Evolutionary conservation across 805 yeast species (phyloP).

Genomic region (Saturnispora quitensis): DNA sequence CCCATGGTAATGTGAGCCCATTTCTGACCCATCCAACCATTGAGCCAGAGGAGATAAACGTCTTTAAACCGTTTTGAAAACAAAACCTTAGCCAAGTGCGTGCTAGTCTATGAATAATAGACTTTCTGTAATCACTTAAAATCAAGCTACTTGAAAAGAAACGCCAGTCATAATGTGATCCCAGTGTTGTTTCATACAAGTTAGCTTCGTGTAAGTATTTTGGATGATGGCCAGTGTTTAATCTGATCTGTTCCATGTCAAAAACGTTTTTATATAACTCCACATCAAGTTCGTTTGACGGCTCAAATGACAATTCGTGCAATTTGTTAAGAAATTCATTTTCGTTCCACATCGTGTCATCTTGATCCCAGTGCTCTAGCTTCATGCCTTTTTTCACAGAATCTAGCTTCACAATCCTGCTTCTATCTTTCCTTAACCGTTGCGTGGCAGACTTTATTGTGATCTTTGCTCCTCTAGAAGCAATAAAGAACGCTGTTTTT

Average conservation of each 20-base stretch:
- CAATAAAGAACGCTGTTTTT: constrained; percentile 4
- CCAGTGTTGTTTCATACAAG: constrained; percentile 24
- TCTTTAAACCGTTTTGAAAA: constrained; percentile 32
- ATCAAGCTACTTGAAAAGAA: constrained; percentile 28
- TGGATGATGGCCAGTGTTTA: constrained; percentile 14
- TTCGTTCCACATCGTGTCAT: constrained; percentile 13
- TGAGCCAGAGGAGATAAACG: constrained; percentile 62
- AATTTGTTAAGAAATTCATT: constrained; percentile 5
- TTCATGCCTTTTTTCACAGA: constrained; percentile 2
- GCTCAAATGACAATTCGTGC: not conserved
- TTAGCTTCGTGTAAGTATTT: constrained; percentile 38
- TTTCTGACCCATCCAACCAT: constrained; percentile 55
- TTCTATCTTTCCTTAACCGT: constrained; percentile 2
- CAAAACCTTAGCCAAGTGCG: constrained; percentile 49
- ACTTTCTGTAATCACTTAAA: constrained; percentile 16
- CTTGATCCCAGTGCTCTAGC: constrained; percentile 7
- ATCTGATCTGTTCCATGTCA: constrained; percentile 6
- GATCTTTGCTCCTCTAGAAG: constrained; percentile 7
- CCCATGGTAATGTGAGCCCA: constrained; percentile 53
- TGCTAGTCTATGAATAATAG: constrained; percentile 37
- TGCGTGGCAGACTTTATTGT: constrained; percentile 1
- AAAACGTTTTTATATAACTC: constrained; percentile 6
- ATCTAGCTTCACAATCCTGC: constrained; percentile 3
- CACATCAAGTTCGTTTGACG: constrained; percentile 8
- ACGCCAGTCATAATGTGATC: constrained; percentile 41